phyloP scores from a whole-genome alignment of 768 basidiomycete species.

The Pisolithus tinctorius region DNA sequence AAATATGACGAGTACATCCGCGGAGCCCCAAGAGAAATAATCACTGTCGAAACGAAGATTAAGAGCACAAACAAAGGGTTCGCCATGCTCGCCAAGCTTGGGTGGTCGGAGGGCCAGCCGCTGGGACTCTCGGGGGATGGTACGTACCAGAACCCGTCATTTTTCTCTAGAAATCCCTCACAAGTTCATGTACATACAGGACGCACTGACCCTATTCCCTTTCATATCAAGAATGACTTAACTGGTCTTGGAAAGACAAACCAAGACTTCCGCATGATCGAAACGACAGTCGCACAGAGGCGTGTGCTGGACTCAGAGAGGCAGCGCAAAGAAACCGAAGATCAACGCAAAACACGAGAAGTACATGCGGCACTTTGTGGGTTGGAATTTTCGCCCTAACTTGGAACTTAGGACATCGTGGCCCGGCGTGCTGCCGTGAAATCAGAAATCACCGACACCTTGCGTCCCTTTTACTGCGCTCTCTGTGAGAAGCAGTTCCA shows the following conservation, averaged over 20 bases:
- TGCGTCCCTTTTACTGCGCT: constrained; percentile 72
- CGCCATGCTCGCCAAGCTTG: constrained; percentile 70
- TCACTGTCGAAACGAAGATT: constrained; percentile 79
- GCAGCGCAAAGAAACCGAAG: constrained; percentile 72
- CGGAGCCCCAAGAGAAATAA: constrained; percentile 49
- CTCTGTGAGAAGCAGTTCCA: constrained; percentile 86
- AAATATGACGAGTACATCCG: constrained; percentile 63
- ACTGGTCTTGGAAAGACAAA: constrained; percentile 75
- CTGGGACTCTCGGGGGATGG: constrained; percentile 74
- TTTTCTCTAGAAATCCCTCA: not conserved
- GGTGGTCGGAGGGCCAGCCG: constrained; percentile 76
- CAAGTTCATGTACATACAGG: constrained; percentile 42
- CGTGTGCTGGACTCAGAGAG: constrained; percentile 77
- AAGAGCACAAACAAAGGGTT: constrained; percentile 78
- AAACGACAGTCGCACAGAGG: constrained; percentile 77
- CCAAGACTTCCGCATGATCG: constrained; percentile 79
- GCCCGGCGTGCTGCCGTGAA: constrained; percentile 61
- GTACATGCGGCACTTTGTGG: constrained; percentile 27
- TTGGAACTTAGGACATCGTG: constrained; percentile 43
- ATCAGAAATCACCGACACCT: constrained; percentile 58
- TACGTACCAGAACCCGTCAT: constrained; percentile 21
- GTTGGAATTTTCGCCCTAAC: constrained; percentile 6
- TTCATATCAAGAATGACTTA: constrained; percentile 68
- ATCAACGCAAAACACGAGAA: constrained; percentile 68
- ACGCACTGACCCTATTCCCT: constrained; percentile 78